phyloP scores from a whole-genome alignment of 2,329 filamentous ascomycete genomes.

The Trichoderma lentiforme region DNA sequence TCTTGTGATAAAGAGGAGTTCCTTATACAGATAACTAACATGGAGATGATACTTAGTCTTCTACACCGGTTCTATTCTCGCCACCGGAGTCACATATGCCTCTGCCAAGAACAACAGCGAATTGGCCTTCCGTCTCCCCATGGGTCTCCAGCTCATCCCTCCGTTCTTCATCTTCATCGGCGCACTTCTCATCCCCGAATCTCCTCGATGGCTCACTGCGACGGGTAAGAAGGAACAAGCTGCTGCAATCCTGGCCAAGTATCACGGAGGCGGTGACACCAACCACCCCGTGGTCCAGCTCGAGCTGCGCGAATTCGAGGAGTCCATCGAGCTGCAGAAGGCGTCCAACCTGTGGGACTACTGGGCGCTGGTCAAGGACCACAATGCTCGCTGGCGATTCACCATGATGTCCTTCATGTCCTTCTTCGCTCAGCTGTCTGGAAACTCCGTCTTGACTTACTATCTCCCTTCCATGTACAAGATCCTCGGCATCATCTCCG shows the following conservation, averaged over 20 bases:
- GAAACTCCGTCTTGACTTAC: conserved; percentile 49
- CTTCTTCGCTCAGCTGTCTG: conserved; percentile 53
- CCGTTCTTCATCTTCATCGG: conserved; percentile 35
- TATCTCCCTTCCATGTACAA: conserved; percentile 53
- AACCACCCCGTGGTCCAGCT: conserved; percentile 38
- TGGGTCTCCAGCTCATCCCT: conserved; percentile 38
- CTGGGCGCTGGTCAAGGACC: conserved; percentile 47
- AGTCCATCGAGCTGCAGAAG: conserved; percentile 41
- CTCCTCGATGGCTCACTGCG: conserved; percentile 41
- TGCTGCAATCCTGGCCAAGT: conserved; percentile 33
- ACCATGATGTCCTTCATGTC: conserved; percentile 51
- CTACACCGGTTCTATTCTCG: conserved; percentile 50
- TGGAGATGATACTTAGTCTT: conserved; percentile 26
- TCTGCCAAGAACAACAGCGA: conserved; percentile 36
- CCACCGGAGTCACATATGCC: conserved; percentile 53
- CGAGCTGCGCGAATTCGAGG: conserved; percentile 39
- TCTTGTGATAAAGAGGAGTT: not conserved
- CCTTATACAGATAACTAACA: not conserved
- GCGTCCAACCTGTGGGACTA: conserved; percentile 49
- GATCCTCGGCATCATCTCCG: conserved; percentile 52
- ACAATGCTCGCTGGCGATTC: conserved; percentile 47
- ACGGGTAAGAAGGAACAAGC: conserved; percentile 37
- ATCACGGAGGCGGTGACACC: conserved; percentile 32
- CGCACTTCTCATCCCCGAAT: conserved; percentile 39
- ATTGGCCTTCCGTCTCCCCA: conserved; percentile 37